Evolutionary conservation across 1,284 basidiomycete species (phyloP), one percentile per base, ranked within the genome.

Genomic region (Coniferiporia weirii): DNA sequence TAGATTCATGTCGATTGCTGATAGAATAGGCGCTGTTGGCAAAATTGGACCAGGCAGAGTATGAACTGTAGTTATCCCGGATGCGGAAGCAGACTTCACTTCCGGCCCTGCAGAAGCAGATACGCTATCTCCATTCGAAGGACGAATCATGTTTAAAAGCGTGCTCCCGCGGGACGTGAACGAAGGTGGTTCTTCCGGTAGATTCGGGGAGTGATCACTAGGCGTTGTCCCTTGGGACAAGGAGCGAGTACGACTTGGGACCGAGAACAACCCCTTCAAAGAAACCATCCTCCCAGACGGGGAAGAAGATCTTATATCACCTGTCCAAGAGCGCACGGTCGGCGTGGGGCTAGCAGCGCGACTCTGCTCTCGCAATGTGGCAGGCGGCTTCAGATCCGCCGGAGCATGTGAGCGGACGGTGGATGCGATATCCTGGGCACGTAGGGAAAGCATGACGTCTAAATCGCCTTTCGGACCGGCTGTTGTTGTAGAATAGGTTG

Each of bases 401-500:
- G 54, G 64, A 49, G 68, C 49, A 57, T 73, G 61, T 52, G 71
- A 66, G 27, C 71, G 68, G 51, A 67, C 63, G n/a, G 68, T 64
- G 4, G 69, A 64, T 52, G 80, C 73, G 44, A 83, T 74, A 13
- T 80, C 81, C 64, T 86, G 85, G 22, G 81, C 79, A 44, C 84
- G 84, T 76, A 90, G 87, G n/a, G 85, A 85, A 35, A 90, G 75
- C 80, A 89, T 86, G 52, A 89, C 88, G 68, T 90, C 87, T 74
- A 90, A 79, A 66, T 90, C 87, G 4, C 88, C 87, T 54, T 82
- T 77, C 19, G 87, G 87, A 61, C 87, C 87, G 43, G 49, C 79
- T 71, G 12, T 71, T 73, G 35, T 74, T 74, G 15, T 75, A 66
- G 22, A 74, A 40, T 73, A 73, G 0, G 73, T 67, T 19, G 80